Percentiles rank a stretch among this genome's conserved stretches.
Evolutionary conservation across 495 filamentous ascomycete genomes (phyloP).

Genomic region (Penicillium malachiteum): DNA sequence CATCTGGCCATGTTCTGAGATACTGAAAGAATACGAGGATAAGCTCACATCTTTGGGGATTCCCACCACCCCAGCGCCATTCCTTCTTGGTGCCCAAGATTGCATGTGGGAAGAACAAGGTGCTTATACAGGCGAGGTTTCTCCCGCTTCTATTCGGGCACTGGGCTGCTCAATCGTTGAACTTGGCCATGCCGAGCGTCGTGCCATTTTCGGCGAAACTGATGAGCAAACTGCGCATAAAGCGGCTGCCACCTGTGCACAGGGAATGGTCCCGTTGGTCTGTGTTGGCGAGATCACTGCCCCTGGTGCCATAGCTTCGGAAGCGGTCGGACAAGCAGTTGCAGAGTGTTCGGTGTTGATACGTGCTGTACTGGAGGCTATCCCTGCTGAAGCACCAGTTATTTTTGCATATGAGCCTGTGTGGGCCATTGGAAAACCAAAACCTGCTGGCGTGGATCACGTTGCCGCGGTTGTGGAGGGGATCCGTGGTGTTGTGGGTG

Average conservation of each 20-base stretch:
- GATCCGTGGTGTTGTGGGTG: constrained; percentile 48
- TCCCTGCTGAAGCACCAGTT: constrained; percentile 62
- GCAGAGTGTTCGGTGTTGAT: constrained; percentile 66
- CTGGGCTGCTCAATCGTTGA: constrained; percentile 71
- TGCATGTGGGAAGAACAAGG: constrained; percentile 60
- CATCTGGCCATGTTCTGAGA: constrained; percentile 53
- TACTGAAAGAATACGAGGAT: constrained; percentile 42
- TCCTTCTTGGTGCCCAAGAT: constrained; percentile 75
- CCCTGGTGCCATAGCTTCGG: constrained; percentile 46
- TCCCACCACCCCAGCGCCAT: constrained; percentile 29
- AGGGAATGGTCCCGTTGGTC: constrained; percentile 73
- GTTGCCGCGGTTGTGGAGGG: constrained; percentile 67
- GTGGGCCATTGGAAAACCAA: constrained; percentile 77
- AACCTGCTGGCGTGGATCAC: constrained; percentile 71
- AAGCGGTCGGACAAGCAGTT: constrained; percentile 57
- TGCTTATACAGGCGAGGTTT: constrained; percentile 76
- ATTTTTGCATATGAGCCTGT: constrained; percentile 87
- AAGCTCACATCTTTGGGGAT: constrained; percentile 26
- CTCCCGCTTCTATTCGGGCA: constrained; percentile 60
- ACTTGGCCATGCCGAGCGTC: constrained; percentile 76
- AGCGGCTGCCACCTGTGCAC: constrained; percentile 60
- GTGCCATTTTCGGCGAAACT: constrained; percentile 67
- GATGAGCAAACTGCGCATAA: constrained; percentile 63
- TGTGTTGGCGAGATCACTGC: constrained; percentile 70
- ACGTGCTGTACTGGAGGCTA: constrained; percentile 54